phyloP scores from a whole-genome alignment of 352 stramenopile species.

The Phytophthora chlamydospora region DNA sequence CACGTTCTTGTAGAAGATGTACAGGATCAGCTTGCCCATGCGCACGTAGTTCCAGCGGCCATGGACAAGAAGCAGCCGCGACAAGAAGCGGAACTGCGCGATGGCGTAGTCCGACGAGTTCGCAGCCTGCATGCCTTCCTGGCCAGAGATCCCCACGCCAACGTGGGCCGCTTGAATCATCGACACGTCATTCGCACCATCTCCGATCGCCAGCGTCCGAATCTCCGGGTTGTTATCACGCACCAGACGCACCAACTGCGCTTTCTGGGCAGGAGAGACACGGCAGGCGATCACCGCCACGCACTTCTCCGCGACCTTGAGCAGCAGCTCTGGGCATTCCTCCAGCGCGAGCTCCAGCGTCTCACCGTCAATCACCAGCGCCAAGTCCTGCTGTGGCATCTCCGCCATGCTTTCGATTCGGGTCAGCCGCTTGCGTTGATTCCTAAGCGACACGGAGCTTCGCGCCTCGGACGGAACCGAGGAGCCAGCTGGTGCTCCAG shows the following conservation, averaged over 20 bases:
- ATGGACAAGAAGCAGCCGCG: conserved; percentile 91
- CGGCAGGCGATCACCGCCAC: conserved; percentile 93
- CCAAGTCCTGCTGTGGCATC: conserved; percentile 51
- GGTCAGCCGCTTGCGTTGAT: conserved; percentile 47
- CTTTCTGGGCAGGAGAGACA: conserved; percentile 94
- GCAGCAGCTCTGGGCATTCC: conserved; percentile 70
- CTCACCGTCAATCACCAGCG: conserved; percentile 83
- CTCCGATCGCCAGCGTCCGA: conserved; percentile 92
- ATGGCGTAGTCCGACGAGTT: conserved; percentile 96
- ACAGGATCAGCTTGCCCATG: conserved; percentile 93
- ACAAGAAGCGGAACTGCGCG: conserved; percentile 94
- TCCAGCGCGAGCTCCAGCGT: conserved; percentile 80
- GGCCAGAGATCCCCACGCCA: conserved; percentile 92
- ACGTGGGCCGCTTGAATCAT: conserved; percentile 96
- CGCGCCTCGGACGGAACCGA: conserved; percentile 18
- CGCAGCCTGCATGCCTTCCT: conserved; percentile 95
- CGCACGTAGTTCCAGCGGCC: conserved; percentile 95
- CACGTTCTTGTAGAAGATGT: conserved; percentile 97
- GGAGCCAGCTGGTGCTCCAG: conserved; percentile 1
- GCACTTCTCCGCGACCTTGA: conserved; percentile 85
- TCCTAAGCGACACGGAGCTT: conserved; percentile 14
- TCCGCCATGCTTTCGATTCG: conserved; percentile 73
- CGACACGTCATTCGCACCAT: conserved; percentile 96
- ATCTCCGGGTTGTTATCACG: conserved; percentile 86
- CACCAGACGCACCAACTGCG: conserved; percentile 92